Evolutionary conservation across 2,329 filamentous ascomycete genomes (phyloP), one percentile per base, ranked within the genome.

Genomic region (Fusarium clavum): DNA sequence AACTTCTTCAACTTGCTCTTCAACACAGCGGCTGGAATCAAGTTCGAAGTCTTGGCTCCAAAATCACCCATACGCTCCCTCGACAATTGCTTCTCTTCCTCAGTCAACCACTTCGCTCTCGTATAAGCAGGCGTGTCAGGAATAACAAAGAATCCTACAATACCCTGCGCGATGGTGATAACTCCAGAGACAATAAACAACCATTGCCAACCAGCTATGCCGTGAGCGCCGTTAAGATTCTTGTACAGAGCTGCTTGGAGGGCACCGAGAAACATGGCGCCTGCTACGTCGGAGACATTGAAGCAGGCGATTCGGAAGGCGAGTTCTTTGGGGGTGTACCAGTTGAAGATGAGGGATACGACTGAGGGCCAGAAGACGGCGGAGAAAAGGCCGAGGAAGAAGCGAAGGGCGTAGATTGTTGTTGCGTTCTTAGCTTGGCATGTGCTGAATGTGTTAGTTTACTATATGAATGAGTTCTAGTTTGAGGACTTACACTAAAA

Each of bases 161-260:
- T 57, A 8, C 82, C 83, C 61, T 84, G 78, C 8, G 76, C 72
- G 22, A 83, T 78, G 5, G 83, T 84, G 24, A 82, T 79, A 40
- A 77, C 74, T 2, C 83, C 83, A 3, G 83, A 79, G 27, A 85
- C 79, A 38, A 84, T 81, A 34, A 84, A 84, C 0, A 84, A 75
- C 83, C 83, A 85, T 59, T 81, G 79, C 83, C 83, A 85, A 6
- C 82, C 82, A 2, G 73, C 72, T 5, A 84, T 71, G 0, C 82
- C 81, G 18, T 77, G 76, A 1, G 78, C 78, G 22, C 81, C 80
- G 52, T 83, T 79, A 68, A 85, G 78, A 41, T 79, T 78, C 22
- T 76, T 75, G 52, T 83, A 82, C 4, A 83, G 79, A 2, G 79
- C 82, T 2, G 80, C 80, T 18, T 83, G 82, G 9, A 85, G 78